A percentile compares a stretch with the other conserved stretches of the same genome.
Evolutionary conservation across 106 monocot species (phyloP).

Genomic region (Platanthera guangdongensis): DNA sequence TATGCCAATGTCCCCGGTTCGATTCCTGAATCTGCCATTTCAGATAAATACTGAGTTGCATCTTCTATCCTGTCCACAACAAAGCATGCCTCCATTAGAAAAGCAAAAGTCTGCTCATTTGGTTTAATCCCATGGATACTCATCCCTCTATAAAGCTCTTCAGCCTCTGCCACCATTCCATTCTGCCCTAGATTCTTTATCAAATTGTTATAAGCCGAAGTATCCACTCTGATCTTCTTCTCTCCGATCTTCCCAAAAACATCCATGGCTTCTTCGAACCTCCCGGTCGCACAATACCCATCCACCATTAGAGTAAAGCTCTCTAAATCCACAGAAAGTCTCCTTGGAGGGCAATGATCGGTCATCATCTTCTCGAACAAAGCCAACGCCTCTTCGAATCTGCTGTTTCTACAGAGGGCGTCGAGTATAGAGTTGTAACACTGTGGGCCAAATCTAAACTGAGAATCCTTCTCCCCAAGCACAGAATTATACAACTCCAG

Average conservation of each 20-base stretch:
- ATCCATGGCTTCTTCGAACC: slow-evolving; percentile 55
- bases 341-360: slow-evolving; percentile 60
- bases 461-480: slow-evolving; percentile 36
- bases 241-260: slow-evolving; percentile 57
- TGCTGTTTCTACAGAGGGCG: slow-evolving; percentile 43
- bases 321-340: slow-evolving; percentile 53
- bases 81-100: slow-evolving; percentile 60
- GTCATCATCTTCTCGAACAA: slow-evolving; percentile 56
- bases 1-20: slow-evolving; percentile 55
- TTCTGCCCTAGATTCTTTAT: slow-evolving; percentile 53
- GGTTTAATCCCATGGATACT: slow-evolving; percentile 41
- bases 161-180: slow-evolving; percentile 32
- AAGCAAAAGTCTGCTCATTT: slow-evolving; percentile 68
- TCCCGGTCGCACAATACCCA: slow-evolving; percentile 47
- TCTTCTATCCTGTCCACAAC: slow-evolving; percentile 42
- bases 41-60: slow-evolving; percentile 48
- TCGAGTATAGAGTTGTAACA: slow-evolving; percentile 69
- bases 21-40: slow-evolving; percentile 51
- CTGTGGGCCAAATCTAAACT: slow-evolving; percentile 41
- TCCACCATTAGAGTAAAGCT: slow-evolving; percentile 74
- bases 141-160: slow-evolving; percentile 60
- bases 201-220: slow-evolving; percentile 71
- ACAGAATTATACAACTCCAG: slow-evolving; percentile 45
- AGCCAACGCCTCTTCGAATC: slow-evolving; percentile 40
- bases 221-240: slow-evolving; percentile 43